Evolutionary conservation across 2,329 filamentous ascomycete genomes (phyloP), one percentile per base, ranked within the genome.

Genomic region (Acrodontium crateriforme): DNA sequence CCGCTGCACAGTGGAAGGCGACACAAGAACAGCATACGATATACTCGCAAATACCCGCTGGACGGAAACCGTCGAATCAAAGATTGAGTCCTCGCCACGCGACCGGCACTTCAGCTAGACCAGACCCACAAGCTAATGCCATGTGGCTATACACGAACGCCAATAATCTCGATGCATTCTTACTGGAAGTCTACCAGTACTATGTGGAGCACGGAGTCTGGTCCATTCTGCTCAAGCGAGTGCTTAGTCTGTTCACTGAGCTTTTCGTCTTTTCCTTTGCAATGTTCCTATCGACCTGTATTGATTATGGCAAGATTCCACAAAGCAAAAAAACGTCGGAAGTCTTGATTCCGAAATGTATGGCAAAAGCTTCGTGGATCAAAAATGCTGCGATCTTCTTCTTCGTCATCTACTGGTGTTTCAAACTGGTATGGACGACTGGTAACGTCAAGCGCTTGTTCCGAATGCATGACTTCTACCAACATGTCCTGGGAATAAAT

Each of bases 101-200:
- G 8, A 28, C 24, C 14, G 30, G 52, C 15, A 18, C 33, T 8
- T 42, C 52, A 1, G 39, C 62, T 22, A 51, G 53, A 11, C 50
- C 59, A 16, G 68, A 71, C 43, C 69, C 73, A 1, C 74, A 74
- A 52, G 78, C 87, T 47, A 78, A 76, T 52, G 84, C 85, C 3
- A 71, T 92, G 61, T 94, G 83, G 77, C 71, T 81, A 55, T 94
- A 85, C 80, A 81, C 81, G 30, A 93, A 93, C 46, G 81, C 89
- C 32, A 73, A 80, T 19, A 89, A 92, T 47, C 62, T 94, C 29
- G 85, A 94, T 54, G 77, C 74, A 44, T 94, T 93, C 50, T 73
- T 93, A 47, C 69, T 72, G 30, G 78, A 78, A 37, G 81, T 92
- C 3, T 94, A 94, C 50, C 67, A 78, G 39, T 94, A 93, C 54